Conservation (phyloP, 2,329 filamentous ascomycete genomes). For the Hypoxylon sp. region DNA sequence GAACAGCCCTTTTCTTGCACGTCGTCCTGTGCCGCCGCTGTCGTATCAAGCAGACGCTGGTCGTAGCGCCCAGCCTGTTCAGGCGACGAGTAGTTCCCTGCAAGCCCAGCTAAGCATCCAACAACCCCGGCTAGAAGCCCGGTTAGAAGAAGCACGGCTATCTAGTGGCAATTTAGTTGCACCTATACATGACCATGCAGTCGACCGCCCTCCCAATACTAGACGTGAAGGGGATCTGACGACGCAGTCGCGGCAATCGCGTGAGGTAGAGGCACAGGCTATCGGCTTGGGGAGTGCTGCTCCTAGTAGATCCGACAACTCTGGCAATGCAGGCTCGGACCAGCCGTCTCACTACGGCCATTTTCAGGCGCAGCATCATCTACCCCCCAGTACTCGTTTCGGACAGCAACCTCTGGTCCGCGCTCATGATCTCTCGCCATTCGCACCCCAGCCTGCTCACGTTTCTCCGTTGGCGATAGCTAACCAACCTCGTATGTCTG, state of each 20-base stretch:
- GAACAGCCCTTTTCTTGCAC: conserved; percentile 23
- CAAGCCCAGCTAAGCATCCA: conserved; percentile 21
- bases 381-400: conserved; percentile 50
- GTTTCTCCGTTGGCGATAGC: conserved; percentile 65
- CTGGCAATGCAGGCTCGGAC: conserved; percentile 48
- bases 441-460: conserved; percentile 79
- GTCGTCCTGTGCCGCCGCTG: conserved; percentile 17
- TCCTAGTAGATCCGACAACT: conserved; percentile 54
- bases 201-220: conserved; percentile 15
- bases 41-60: conserved; percentile 20
- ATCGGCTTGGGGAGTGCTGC: conserved; percentile 52
- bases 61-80: conserved; percentile 26
- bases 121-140: no score
- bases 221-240: conserved; percentile 15
- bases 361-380: conserved; percentile 47
- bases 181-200: conserved; percentile 23
- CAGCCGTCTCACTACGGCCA: conserved; percentile 47
- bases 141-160: no score
- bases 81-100: conserved; percentile 32
- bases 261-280: conserved; percentile 40
- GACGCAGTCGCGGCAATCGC: conserved; percentile 25
- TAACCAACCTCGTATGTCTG: conserved; percentile 45
- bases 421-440: conserved; percentile 75
- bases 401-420: conserved; percentile 67
- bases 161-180: conserved; percentile 11